Base-by-base conservation (phyloP, 2,329 filamentous ascomycete species). In the Diaporthe sp. region DNA sequence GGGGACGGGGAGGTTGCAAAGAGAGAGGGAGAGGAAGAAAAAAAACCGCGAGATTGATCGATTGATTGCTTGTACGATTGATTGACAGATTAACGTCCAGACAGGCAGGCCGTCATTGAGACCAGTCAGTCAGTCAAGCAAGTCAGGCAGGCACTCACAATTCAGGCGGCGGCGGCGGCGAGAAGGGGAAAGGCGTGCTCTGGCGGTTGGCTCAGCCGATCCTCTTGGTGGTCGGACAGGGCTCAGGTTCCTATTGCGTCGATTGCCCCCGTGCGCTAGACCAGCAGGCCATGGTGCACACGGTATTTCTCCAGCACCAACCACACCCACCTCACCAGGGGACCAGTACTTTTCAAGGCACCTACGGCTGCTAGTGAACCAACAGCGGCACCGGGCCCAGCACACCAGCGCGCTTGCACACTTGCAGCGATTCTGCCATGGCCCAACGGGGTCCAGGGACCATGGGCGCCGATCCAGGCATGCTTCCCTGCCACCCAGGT, bases 181-280 rank as follows among this genome's bases (percentile, higher is more conserved):
- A 71, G 69, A 71, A 71, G 69, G 56, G 69, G 68, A 56, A 39
- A 71, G 42, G 69, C 42, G 56, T 59, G 55, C 55, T 59, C 44
- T 58, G 56, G 56, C 69, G 69, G 69, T 71, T 63, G 69, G 69
- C 56, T 63, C 69, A 71, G 69, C 69, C 69, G 56, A 63, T 71
- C 44, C 69, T 63, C 42, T 56, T 61, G 35, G 35, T 35, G 66
- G 69, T 59, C 56, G 35, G 44, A 71, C 58, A 61, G 56, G 56
- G 69, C 69, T 63, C 69, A 51, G 56, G 56, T 71, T 71, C 69
- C 69, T 15, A 53, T 63, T 71, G 56, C 69, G 56, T 71, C 69
- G 69, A 71, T 42, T 61, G 61, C 15, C 69, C 55, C 69, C 55
- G 56, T 61, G 69, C 69, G 69, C 44, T 53, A 39, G 44, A 51